Conservation (phyloP, 1,139 yeast species). For the Suhomyces bolitotheri region DNA sequence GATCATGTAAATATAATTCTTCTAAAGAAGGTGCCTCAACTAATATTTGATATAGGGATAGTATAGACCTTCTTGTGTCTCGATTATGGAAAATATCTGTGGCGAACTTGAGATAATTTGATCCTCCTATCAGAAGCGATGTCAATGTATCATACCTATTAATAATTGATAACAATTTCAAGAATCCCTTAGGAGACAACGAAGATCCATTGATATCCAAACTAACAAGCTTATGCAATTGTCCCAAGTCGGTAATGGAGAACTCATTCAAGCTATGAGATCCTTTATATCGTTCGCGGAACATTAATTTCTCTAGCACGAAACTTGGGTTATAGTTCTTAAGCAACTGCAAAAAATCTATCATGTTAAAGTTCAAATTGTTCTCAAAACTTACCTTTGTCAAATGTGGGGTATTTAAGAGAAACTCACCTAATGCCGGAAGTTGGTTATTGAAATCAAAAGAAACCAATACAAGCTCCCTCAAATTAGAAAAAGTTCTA, state of each 20-base stretch:
- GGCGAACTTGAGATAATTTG: slow-evolving; percentile 33
- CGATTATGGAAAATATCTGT: slow-evolving; percentile 24
- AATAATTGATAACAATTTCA: slow-evolving; percentile 28
- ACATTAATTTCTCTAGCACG: slow-evolving; percentile 26
- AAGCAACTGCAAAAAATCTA: slow-evolving; percentile 32
- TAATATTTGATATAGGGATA: slow-evolving; percentile 27
- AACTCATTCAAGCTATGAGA: slow-evolving; percentile 31
- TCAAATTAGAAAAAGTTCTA: slow-evolving; percentile 25
- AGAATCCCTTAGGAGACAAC: slow-evolving; percentile 33
- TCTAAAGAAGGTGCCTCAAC: slow-evolving; percentile 25
- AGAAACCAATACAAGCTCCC: slow-evolving; percentile 29
- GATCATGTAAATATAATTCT: slow-evolving; percentile 33
- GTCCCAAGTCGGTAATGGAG: slow-evolving; percentile 24
- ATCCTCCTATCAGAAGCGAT: slow-evolving; percentile 32
- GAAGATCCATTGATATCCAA: slow-evolving; percentile 40
- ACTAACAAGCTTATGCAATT: slow-evolving; percentile 24
- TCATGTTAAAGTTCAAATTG: slow-evolving; percentile 30
- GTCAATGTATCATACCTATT: slow-evolving; percentile 20
- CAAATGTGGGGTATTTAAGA: slow-evolving; percentile 23
- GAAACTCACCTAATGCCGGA: slow-evolving; percentile 33
- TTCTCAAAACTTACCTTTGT: slow-evolving; percentile 34
- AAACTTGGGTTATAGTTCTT: slow-evolving; percentile 33
- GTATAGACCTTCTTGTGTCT: slow-evolving; percentile 14
- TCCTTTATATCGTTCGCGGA: slow-evolving; percentile 31
- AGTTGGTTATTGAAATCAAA: slow-evolving; percentile 33